Base-by-base conservation (phyloP, 345 rosid species). In the Eutrema japonicum region DNA sequence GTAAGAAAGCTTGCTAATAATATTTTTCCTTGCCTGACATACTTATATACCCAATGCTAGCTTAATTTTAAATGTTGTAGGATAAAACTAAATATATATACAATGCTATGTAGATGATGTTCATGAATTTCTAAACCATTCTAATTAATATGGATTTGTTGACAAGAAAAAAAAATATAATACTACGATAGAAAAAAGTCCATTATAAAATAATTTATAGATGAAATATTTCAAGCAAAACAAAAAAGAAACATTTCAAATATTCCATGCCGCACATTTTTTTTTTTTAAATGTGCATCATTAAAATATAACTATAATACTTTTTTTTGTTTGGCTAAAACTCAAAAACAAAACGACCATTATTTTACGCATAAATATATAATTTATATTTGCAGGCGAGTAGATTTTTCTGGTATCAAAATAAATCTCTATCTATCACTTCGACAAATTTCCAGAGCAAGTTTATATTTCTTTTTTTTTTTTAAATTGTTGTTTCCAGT, bases 401-500 rank as follows among this genome's bases (percentile, higher is more conserved):
- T 22, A 22, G 26, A 1, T 22, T 2, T 52, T n/a, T 5, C 3
- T 37, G 11, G 11, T 41, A 13, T 47, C 50, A 36, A 3, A n/a
- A 4, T 56, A 43, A 32, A 22, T 58, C 10, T 30, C 2, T 43
- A n/a, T 30, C 2, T 43, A n/a, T 37, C 13, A 8, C 22, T 46
- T 32, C 10, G 68, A 50, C 75, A 63, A 63, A 3, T 9, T 32
- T 18, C 43, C 33, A 37, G 50, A 46, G 26, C 42, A 65, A 18
- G 22, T 18, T 18, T 18, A 0, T 18, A 1, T 18, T 18, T 18
- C 1, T 18, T 0, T 18, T 18, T 18, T 18, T 18, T 18, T 18
- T 18, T 18, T 0, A 18, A 64, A 35, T 54, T 54, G 49, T 36
- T 72, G 47, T 73, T 55, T 66, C 51, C 35, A 73, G 53, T 9